Evolutionary conservation across 176 grass and related monocot species (phyloP), one percentile per base, ranked within the genome.

Genomic region (Bothriochloa decipiens): DNA sequence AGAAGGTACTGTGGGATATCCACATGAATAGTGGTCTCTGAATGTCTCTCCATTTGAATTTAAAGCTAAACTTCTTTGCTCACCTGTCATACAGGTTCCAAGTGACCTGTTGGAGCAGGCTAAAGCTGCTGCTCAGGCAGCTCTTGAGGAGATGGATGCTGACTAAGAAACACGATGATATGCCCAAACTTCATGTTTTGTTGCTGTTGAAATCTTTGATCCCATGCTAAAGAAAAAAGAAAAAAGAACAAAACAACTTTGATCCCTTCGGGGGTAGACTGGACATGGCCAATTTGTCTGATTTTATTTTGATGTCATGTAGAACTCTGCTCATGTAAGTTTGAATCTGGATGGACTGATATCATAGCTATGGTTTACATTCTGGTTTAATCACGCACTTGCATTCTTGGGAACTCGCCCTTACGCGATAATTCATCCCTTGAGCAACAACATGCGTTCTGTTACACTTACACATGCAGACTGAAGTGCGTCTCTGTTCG

Each of bases 141-240:
- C 94, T 37, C 72, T 88, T 9, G 89, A 94, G 85, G 94, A 88
- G 79, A 97, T 94, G 94, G 91, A 97, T 84, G 94, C 89, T 49
- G 91, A 92, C 83, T 97, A 85, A 85, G 52, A 70, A 52, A 11
- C 36, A 55, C 18, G 1, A 68, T 26, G 18, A 45, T 41, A 52
- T 7, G 49, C 6, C 49, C 49, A 4, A 47, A 42, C 76, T 58
- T 82, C 36, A 47, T 46, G 26, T 53, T 52, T 36, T 37, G 62
- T 36, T 4, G 8, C 46, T 87, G 63, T 28, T 82, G 72, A 77
- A 87, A 82, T 83, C 50, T 77, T 77, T 55, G 20, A 29, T 79
- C 35, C 46, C 12, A 4, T 35, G n/a, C n/a, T n/a, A n/a, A n/a
- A n/a, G n/a, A n/a, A n/a, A n/a, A n/a, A n/a, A n/a, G n/a, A n/a